Conservation (phyloP, 2,329 filamentous ascomycete genomes). For the Gyromitra esculenta region DNA sequence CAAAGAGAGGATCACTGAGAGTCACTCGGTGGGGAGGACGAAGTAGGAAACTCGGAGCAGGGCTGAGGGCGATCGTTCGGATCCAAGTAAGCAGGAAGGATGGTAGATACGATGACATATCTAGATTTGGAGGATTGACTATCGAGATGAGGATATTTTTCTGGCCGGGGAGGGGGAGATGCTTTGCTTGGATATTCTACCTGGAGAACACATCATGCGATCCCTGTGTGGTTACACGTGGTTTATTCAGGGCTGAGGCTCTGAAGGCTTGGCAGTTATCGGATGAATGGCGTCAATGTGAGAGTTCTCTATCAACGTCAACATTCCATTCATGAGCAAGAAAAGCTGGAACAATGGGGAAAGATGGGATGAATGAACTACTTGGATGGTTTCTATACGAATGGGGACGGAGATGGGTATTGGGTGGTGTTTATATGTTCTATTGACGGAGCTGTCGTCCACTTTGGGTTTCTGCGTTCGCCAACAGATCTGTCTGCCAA, state of each 20-base stretch:
- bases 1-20: background rate
- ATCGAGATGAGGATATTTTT: background rate
- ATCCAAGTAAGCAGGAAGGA: background rate
- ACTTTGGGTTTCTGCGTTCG: too few relatives aligned
- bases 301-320: background rate
- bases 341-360: background rate
- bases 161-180: background rate
- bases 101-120: background rate
- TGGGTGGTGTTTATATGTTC: too few relatives aligned
- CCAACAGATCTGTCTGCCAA: too few relatives aligned
- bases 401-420: background rate
- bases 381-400: background rate
- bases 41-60: background rate
- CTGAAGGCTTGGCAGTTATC: background rate
- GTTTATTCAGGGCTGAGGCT: background rate
- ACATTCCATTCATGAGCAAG: background rate
- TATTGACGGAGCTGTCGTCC: too few relatives aligned
- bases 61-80: background rate
- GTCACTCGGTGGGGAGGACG: conserved; percentile 1
- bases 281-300: background rate
- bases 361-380: background rate
- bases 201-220: background rate
- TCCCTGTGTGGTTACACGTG: background rate
- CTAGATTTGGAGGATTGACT: background rate
- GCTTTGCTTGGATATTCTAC: background rate